Conservation (phyloP, 1,139 yeast species). For the Lodderomyces jiufengensis region DNA sequence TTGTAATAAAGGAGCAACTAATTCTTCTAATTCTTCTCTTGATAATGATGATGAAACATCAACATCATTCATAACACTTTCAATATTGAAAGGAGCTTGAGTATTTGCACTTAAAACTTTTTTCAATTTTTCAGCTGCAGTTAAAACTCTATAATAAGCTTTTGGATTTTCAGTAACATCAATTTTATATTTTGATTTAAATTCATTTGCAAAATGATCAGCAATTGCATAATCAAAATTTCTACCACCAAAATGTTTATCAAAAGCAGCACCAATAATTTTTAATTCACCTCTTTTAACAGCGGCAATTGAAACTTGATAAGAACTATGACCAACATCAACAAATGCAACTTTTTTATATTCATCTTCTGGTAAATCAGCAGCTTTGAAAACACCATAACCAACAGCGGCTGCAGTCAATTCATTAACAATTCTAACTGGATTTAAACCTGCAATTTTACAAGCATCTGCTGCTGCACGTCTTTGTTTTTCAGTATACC, state of each 20-base stretch:
- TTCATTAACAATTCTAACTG: slow-evolving; percentile 96
- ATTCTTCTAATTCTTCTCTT: slow-evolving; percentile 91
- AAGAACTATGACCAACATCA: slow-evolving; percentile 96
- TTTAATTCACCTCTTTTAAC: slow-evolving; percentile 96
- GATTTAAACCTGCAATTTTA: slow-evolving; percentile 92
- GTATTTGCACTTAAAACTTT: slow-evolving; percentile 95
- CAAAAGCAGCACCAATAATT: slow-evolving; percentile 86
- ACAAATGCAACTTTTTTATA: slow-evolving; percentile 88
- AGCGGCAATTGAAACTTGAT: slow-evolving; percentile 86
- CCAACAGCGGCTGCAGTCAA: slow-evolving; percentile 98
- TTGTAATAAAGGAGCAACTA: slow-evolving; percentile 75
- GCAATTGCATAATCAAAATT: slow-evolving; percentile 92
- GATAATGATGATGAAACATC: slow-evolving; percentile 88
- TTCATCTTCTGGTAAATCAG: slow-evolving; percentile 88
- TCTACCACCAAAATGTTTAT: slow-evolving; percentile 98
- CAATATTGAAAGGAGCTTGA: slow-evolving; percentile 91
- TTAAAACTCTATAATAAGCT: slow-evolving; percentile 89
- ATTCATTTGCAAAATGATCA: slow-evolving; percentile 90
- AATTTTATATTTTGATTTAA: slow-evolving; percentile 87
- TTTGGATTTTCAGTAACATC: slow-evolving; percentile 88
- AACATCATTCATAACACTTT: slow-evolving; percentile 94
- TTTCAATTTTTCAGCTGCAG: slow-evolving; percentile 91
- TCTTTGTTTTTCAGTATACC: slow-evolving; percentile 97
- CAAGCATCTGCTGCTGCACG: slow-evolving; percentile 97
- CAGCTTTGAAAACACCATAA: slow-evolving; percentile 96